phyloP scores from a whole-genome alignment of 2,329 filamentous ascomycete species.

The Helminthosporium solani region DNA sequence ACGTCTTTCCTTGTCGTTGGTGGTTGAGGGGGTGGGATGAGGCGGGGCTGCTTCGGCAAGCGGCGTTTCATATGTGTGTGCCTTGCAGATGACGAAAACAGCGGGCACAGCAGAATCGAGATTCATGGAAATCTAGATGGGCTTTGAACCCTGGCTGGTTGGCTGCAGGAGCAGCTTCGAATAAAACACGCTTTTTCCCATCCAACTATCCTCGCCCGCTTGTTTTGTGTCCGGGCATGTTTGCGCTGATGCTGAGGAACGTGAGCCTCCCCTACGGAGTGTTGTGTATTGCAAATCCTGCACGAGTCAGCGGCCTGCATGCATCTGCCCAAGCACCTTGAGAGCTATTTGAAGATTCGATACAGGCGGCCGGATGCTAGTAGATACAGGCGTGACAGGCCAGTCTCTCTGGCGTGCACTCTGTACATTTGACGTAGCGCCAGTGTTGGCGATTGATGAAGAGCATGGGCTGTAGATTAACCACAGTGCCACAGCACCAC shows the following conservation, averaged over 20 bases:
- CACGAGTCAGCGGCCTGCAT: no score
- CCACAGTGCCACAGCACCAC: no score
- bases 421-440: background rate
- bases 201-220: no score
- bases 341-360: no score
- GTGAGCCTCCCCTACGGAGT: no score
- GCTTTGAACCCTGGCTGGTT: background rate
- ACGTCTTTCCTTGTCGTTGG: background rate
- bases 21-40: background rate
- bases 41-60: slow-evolving; percentile 1
- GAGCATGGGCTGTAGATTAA: background rate
- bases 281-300: no score
- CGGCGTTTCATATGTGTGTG: slow-evolving; percentile 32
- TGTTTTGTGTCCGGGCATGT: background rate
- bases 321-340: no score
- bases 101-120: background rate
- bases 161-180: background rate
- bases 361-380: no score
- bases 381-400: no score
- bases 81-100: background rate
- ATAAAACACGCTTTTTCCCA: no score
- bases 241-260: background rate
- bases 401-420: background rate
- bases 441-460: background rate
- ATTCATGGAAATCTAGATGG: background rate